Percentiles rank a stretch among this genome's conserved stretches.
These are phyloP conservation scores for Mallotus nudiflorus DNA, from an alignment of 345 rosid genomes.

Conservation along the genomic window DNA sequence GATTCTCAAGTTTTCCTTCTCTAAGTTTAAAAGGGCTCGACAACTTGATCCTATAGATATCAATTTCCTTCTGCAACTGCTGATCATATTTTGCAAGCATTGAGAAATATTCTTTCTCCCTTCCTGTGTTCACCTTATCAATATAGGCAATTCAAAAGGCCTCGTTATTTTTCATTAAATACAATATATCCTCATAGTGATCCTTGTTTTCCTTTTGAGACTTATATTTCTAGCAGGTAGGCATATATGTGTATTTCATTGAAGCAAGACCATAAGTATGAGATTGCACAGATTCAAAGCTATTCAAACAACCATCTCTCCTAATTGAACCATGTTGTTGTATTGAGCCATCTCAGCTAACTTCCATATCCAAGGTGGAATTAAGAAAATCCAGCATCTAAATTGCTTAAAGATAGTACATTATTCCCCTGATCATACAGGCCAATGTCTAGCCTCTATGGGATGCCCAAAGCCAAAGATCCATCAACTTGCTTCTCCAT, in stretches of 20 bases:
- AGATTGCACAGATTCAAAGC: conserved; percentile 41
- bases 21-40: conserved; percentile 97
- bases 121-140: conserved; percentile 66
- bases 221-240: conserved; percentile 94
- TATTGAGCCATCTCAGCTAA: conserved; percentile 63
- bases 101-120: conserved; percentile 73
- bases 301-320: conserved; percentile 43
- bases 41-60: conserved; percentile 84
- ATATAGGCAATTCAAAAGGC: conserved; percentile 96
- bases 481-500: conserved; percentile 75
- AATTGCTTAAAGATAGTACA: conserved; percentile 94
- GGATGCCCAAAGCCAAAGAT: conserved; percentile 97
- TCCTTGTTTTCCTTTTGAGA: conserved; percentile 87
- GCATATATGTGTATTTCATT: conserved; percentile 93
- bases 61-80: conserved; percentile 75
- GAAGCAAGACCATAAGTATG: conserved; percentile 67
- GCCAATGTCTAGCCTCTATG: no score
- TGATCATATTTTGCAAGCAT: conserved; percentile 93
- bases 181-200: conserved; percentile 74
- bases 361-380: conserved; percentile 93
- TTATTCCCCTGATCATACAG: conserved; percentile 97
- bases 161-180: conserved; percentile 81
- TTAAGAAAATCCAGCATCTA: conserved; percentile 93
- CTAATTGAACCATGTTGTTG: conserved; percentile 83
- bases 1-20: no score